Conservation (phyloP, 1,139 yeast genomes). For the Saccharomyces hybrid region DNA sequence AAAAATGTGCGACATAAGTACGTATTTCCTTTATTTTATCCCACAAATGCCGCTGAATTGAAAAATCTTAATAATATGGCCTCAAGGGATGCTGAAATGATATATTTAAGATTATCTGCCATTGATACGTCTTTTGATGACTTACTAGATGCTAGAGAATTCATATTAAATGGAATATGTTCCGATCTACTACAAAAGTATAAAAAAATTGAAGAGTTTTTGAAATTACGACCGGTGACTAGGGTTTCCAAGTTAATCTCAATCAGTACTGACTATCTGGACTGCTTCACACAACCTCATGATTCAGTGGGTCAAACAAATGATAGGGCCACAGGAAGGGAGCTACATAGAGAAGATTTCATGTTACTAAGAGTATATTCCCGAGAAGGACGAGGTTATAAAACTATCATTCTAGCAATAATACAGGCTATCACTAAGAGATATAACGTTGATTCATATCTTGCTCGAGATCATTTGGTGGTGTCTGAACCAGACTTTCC, state of each 20-base stretch:
- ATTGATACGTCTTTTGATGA: conserved; percentile 24
- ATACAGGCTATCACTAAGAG: conserved; percentile 18
- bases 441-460: conserved; percentile 14
- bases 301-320: neutral
- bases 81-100: conserved; percentile 12
- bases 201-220: conserved; percentile 9
- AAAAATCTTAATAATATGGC: conserved; percentile 8
- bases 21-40: conserved; percentile 14
- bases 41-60: conserved; percentile 1
- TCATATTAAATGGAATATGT: conserved; percentile 12
- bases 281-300: neutral
- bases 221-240: conserved; percentile 7
- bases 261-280: neutral
- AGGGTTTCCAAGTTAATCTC: neutral
- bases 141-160: conserved; percentile 14
- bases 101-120: conserved; percentile 18
- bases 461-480: conserved; percentile 19
- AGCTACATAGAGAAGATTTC: conserved; percentile 19
- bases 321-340: conserved; percentile 2
- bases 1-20: conserved; percentile 16
- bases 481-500: conserved; percentile 14
- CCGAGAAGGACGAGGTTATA: conserved; percentile 23
- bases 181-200: neutral
- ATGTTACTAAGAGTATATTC: conserved; percentile 25
- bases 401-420: conserved; percentile 19